Conservation (phyloP, 176 grass and related monocot genomes). For the Aegilops sharonensis region DNA sequence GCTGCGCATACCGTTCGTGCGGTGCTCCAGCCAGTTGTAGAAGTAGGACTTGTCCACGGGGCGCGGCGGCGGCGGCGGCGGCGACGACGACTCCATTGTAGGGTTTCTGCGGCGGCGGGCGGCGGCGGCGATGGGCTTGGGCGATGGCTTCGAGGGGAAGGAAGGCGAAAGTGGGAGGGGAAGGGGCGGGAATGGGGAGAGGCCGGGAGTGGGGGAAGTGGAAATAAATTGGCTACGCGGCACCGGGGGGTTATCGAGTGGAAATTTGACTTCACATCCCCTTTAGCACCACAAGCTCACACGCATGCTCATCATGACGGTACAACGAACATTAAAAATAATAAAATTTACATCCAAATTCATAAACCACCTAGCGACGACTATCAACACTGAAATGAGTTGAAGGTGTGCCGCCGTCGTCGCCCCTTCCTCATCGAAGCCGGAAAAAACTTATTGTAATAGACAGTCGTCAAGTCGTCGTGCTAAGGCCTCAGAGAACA, state of each 20-base stretch:
- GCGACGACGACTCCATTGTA: not conserved
- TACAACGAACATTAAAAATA: too few species aligned
- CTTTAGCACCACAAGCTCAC: too few species aligned
- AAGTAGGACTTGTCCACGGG: not conserved
- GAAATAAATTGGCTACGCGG: not conserved
- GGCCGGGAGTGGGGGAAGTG: not conserved
- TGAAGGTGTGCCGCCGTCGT: too few species aligned
- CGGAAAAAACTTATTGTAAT: too few species aligned
- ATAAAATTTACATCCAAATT: too few species aligned
- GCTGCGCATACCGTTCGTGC: not conserved
- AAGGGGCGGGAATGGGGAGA: not conserved
- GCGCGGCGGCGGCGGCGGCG: not conserved
- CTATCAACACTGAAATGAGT: too few species aligned
- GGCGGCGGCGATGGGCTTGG: not conserved
- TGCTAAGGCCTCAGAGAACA: too few species aligned
- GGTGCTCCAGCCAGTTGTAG: not conserved
- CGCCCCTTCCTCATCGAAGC: too few species aligned
- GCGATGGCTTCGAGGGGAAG: not conserved
- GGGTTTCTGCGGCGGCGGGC: not conserved
- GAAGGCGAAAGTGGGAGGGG: not conserved
- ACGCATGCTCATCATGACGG: accelerated
- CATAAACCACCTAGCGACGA: too few species aligned
- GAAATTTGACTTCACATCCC: too few species aligned
- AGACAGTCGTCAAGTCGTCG: too few species aligned
- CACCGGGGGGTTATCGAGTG: not conserved